Percentiles rank a stretch among this genome's conserved stretches.
phyloP scores from a whole-genome alignment of 2,329 filamentous ascomycete species.

The Diplodia scrobiculata region DNA sequence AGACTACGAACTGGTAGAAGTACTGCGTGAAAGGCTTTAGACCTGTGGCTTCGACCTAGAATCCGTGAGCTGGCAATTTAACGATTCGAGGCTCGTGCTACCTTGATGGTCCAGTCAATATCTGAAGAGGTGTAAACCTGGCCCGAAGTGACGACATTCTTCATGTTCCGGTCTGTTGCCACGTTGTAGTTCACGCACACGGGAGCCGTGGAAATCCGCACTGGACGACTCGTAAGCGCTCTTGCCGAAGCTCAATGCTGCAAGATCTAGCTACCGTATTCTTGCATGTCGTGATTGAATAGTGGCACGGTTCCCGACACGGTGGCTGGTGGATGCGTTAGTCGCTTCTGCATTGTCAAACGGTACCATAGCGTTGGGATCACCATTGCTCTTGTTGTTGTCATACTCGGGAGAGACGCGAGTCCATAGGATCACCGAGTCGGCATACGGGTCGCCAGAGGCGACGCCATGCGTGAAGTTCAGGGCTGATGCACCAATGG shows the following conservation, averaged over 20 bases:
- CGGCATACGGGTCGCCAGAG: conserved; percentile 45
- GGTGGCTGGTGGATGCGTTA: conserved; percentile 37
- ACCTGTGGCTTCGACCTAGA: conserved; percentile 62
- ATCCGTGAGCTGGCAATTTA: conserved; percentile 5
- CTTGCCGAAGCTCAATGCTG: no score
- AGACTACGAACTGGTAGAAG: conserved; percentile 69
- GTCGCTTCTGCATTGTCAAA: not conserved
- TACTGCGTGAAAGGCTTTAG: conserved; percentile 66
- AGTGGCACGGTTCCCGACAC: conserved; percentile 57
- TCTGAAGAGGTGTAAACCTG: conserved; percentile 70
- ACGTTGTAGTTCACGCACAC: conserved; percentile 68
- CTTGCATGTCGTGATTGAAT: conserved; percentile 49
- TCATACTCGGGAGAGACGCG: conserved; percentile 41
- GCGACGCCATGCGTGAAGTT: conserved; percentile 64
- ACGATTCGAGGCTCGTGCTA: conserved; percentile 33
- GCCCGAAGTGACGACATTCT: conserved; percentile 56
- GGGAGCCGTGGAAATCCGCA: conserved; percentile 58
- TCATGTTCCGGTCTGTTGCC: conserved; percentile 51
- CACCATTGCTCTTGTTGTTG: conserved; percentile 39
- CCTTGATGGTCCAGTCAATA: conserved; percentile 73
- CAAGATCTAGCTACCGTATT: conserved; percentile 39
- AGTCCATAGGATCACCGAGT: conserved; percentile 49
- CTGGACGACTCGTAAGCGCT: conserved; percentile 22
- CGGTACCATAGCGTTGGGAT: not conserved
- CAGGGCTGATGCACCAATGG: conserved; percentile 49